Percentiles rank a stretch among this genome's conserved stretches.
Conservation (phyloP, 352 stramenopile genomes). For the Thalassiosira mediterranea region DNA sequence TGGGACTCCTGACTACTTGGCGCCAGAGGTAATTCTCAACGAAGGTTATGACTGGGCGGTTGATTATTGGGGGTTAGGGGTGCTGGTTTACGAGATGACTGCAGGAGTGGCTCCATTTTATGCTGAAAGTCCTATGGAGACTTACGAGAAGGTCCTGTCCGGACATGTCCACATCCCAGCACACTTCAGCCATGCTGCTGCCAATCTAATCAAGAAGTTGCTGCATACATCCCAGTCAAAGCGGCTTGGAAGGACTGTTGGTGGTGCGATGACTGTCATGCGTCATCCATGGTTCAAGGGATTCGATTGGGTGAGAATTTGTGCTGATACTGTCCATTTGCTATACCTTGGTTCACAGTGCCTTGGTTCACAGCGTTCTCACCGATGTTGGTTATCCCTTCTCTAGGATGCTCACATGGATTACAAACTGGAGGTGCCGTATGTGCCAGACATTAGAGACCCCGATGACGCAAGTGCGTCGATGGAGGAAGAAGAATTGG, state of each 20-base stretch:
- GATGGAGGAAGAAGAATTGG: conserved; percentile 32
- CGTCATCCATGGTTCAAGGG: conserved; percentile 89
- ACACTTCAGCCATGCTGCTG: conserved; percentile 78
- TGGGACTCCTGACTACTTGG: conserved; percentile 93
- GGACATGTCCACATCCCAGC: conserved; percentile 87
- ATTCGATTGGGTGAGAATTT: conserved; percentile 88
- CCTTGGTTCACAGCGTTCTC: no score
- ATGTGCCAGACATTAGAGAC: conserved; percentile 41
- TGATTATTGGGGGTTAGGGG: conserved; percentile 83
- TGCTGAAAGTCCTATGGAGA: conserved; percentile 90
- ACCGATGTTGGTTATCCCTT: no score
- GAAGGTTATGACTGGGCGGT: conserved; percentile 93
- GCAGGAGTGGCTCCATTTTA: conserved; percentile 85
- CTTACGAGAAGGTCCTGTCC: conserved; percentile 92
- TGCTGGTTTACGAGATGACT: conserved; percentile 74
- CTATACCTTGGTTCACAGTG: no score
- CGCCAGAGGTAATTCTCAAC: conserved; percentile 94
- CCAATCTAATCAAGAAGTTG: conserved; percentile 89
- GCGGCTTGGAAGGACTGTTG: conserved; percentile 89
- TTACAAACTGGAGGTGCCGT: conserved; percentile 21
- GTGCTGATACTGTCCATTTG: conserved; percentile 37
- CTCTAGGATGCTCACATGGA: conserved; percentile 36
- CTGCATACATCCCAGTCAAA: conserved; percentile 89
- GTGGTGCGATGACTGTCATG: conserved; percentile 86
- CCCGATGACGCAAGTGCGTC: conserved; percentile 38